These are phyloP conservation scores for Colletotrichum siamense DNA, from an alignment of 2,329 filamentous ascomycete species.

Conservation along the genomic window DNA sequence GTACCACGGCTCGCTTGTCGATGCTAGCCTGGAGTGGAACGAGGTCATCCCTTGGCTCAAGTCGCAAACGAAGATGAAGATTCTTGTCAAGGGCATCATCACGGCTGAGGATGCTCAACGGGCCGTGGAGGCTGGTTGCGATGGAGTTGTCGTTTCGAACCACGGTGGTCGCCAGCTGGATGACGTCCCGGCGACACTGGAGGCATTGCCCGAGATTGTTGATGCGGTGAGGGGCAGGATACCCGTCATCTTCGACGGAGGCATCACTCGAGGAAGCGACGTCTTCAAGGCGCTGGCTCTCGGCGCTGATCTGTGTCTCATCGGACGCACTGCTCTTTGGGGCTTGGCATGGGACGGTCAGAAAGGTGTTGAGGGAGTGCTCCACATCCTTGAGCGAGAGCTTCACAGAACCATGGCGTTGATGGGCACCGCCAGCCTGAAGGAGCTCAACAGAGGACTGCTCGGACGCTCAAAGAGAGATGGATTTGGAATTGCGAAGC, in stretches of 20 bases:
- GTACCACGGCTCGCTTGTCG: slow-evolving; percentile 12
- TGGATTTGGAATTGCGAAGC: slow-evolving; percentile 12
- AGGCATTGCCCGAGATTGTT: slow-evolving; percentile 20
- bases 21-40: slow-evolving; percentile 26
- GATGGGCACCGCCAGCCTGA: slow-evolving; percentile 10
- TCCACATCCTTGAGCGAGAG: slow-evolving; percentile 15
- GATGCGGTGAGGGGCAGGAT: slow-evolving; percentile 20
- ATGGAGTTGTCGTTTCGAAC: slow-evolving; percentile 26
- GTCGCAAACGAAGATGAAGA: slow-evolving; percentile 28
- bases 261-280: slow-evolving; percentile 15
- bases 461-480: slow-evolving; percentile 6
- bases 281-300: slow-evolving; percentile 20
- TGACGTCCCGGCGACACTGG: slow-evolving; percentile 21
- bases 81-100: slow-evolving; percentile 27
- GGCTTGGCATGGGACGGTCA: slow-evolving; percentile 19
- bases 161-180: slow-evolving; percentile 26
- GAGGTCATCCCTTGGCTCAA: slow-evolving; percentile 27
- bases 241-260: slow-evolving; percentile 25
- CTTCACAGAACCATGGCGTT: slow-evolving; percentile 12
- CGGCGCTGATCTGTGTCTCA: slow-evolving; percentile 12
- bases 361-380: slow-evolving; percentile 20
- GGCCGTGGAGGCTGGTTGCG: slow-evolving; percentile 22
- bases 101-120: slow-evolving; percentile 25
- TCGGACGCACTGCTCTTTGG: slow-evolving; percentile 18
- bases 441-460: slow-evolving; percentile 7